Evolutionary conservation across 192 early-diverging fungal species (phyloP), one percentile per base, ranked within the genome.

Genomic region (Coemansia sp.): DNA sequence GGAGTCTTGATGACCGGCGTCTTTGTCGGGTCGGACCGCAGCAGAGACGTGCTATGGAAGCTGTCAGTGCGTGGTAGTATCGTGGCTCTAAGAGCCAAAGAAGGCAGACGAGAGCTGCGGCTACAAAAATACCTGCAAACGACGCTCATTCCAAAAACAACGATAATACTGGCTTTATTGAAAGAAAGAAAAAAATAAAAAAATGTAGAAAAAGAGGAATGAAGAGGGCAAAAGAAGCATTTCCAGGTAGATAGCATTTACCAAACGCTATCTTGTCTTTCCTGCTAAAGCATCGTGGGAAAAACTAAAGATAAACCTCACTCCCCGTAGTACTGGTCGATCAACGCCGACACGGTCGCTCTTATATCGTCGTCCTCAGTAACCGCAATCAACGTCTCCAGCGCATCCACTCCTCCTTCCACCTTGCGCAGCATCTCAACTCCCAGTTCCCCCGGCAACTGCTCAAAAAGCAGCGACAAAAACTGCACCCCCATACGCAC

Each of bases 401-500:
- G 72, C 5, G 85, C 86, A 64, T 87, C 85, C 55, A 87, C 84
- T 2, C 79, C 85, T 33, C 84, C 74, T 0, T 49, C 54, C 7
- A 75, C 63, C 18, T 48, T 20, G n/a, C 63, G 40, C 60, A 84
- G 68, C 30, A 84, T 51, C 16, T 64, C 60, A 11, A 56, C 57
- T 20, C 79, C 79, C 55, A 51, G 25, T n/a, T 50, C 28, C 10
- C 75, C 77, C 5, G 74, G 68, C 29, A 87, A 67, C 59, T 71
- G 83, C 54, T 77, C 83, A 51, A 88, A 76, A 28, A 87, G 22
- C 10, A 90, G 49, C 28, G 85, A 78, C 2, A 90, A 55, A 50
- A 87, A 90, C 17, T 83, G 82, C 22, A 88, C 66, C 7, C 89
- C 89, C 48, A 90, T 81, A 11, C 79, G 78, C 50, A 89, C 86